These are phyloP conservation scores for Mycosarcoma mackinlayi DNA, from an alignment of 1,284 basidiomycete species.

Conservation along the genomic window DNA sequence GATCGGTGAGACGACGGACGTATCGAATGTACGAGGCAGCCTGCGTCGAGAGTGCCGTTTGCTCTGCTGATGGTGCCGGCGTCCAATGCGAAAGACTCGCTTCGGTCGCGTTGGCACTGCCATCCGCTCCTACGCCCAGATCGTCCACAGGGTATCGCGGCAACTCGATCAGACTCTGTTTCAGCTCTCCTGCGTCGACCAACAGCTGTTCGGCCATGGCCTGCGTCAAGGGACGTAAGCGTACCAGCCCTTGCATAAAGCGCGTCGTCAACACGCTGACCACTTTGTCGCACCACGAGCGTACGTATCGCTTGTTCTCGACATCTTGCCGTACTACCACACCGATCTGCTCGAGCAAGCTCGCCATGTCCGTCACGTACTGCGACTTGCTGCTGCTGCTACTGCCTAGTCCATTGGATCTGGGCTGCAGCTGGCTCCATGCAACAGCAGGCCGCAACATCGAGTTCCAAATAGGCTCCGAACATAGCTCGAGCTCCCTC, in stretches of 20 bases:
- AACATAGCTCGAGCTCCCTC: slow-evolving; percentile 51
- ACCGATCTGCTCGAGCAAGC: slow-evolving; percentile 59
- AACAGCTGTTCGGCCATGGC: slow-evolving; percentile 55
- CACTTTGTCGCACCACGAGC: slow-evolving; percentile 66
- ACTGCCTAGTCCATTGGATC: slow-evolving; percentile 1
- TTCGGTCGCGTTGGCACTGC: slow-evolving; percentile 17
- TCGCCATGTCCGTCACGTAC: slow-evolving; percentile 62
- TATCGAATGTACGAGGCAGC: slow-evolving; percentile 55
- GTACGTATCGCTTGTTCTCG: slow-evolving; percentile 64
- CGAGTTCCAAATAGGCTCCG: slow-evolving; percentile 60
- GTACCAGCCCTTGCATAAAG: slow-evolving; percentile 54
- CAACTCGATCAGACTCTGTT: slow-evolving; percentile 53
- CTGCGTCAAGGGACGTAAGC: slow-evolving; percentile 55
- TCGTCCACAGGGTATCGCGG: slow-evolving; percentile 57
- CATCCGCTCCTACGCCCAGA: slow-evolving; percentile 19
- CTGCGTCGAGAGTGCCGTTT: slow-evolving; percentile 35
- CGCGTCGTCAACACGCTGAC: slow-evolving; percentile 45
- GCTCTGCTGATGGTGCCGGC: slow-evolving; percentile 31
- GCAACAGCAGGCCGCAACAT: slow-evolving; percentile 59
- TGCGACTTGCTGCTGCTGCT: slow-evolving; percentile 32
- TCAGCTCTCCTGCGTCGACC: slow-evolving; percentile 51
- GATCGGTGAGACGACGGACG: slow-evolving; percentile 45
- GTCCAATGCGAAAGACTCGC: slow-evolving; percentile 37
- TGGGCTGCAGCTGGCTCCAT: slow-evolving; percentile 51
- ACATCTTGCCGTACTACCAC: slow-evolving; percentile 64